These are phyloP conservation scores for Clonostachys chloroleuca DNA, from an alignment of 2,329 filamentous ascomycete genomes.

Conservation along the genomic window DNA sequence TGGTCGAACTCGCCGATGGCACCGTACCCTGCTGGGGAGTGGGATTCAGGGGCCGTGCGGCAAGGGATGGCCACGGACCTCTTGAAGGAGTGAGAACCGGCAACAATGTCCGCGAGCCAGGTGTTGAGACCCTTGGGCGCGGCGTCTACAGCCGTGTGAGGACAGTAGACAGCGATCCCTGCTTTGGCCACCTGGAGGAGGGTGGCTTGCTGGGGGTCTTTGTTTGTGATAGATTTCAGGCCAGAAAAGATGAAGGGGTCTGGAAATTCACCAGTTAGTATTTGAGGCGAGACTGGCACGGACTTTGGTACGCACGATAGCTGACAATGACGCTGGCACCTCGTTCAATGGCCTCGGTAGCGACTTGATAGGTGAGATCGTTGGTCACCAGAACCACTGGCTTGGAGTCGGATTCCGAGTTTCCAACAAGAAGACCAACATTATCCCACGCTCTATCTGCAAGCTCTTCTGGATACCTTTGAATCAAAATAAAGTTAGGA, in stretches of 20 bases:
- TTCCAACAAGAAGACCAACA: conserved; percentile 71
- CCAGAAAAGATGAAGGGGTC: conserved; percentile 96
- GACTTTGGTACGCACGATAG: conserved; percentile 59
- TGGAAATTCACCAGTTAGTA: conserved; percentile 23
- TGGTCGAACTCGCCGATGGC: conserved; percentile 36
- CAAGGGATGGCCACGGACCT: conserved; percentile 42
- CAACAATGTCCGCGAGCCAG: conserved; percentile 87
- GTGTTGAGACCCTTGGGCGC: conserved; percentile 82
- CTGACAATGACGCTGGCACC: conserved; percentile 77
- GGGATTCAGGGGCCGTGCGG: conserved; percentile 30
- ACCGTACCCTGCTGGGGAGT: conserved; percentile 48
- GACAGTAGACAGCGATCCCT: conserved; percentile 92
- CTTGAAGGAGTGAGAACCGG: conserved; percentile 37
- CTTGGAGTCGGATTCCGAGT: conserved; percentile 24
- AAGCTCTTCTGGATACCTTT: conserved; percentile 80
- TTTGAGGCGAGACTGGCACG: too few relatives aligned
- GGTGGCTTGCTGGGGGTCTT: conserved; percentile 81
- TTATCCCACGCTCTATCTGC: conserved; percentile 95
- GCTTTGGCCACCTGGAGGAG: conserved; percentile 77
- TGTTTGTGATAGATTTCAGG: conserved; percentile 81
- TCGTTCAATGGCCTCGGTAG: conserved; percentile 79
- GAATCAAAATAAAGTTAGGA: not conserved
- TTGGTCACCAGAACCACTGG: conserved; percentile 62
- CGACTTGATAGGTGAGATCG: conserved; percentile 85
- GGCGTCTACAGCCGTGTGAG: conserved; percentile 92